Percentiles rank a stretch among this genome's conserved stretches.
These are phyloP conservation scores for Bryoglossum gracile DNA, from an alignment of 495 filamentous ascomycete genomes.

Conservation along the genomic window DNA sequence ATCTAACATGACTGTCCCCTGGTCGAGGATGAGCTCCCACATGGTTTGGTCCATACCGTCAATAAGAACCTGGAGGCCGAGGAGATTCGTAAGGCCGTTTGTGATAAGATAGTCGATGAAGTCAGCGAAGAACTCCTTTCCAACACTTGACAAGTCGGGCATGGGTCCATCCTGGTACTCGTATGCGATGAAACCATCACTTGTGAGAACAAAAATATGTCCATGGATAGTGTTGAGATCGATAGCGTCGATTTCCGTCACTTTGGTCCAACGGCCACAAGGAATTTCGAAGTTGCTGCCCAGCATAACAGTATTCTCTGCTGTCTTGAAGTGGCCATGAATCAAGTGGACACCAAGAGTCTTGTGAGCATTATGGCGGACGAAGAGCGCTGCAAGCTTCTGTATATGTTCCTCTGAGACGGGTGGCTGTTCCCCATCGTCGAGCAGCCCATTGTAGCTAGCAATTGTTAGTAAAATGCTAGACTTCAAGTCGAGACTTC, in stretches of 20 bases:
- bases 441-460: slow-evolving; percentile 10
- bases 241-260: slow-evolving; percentile 4
- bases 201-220: slow-evolving; percentile 13
- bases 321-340: slow-evolving; percentile 6
- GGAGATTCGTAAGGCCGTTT: slow-evolving; percentile 4
- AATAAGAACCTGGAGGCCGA: slow-evolving; percentile 8
- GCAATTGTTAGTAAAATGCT: slow-evolving; percentile 2
- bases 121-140: slow-evolving; percentile 4
- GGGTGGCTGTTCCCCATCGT: slow-evolving; percentile 6
- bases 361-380: slow-evolving; percentile 6
- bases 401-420: slow-evolving; percentile 10
- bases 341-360: slow-evolving; percentile 11
- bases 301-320: slow-evolving; percentile 6
- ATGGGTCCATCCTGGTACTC: slow-evolving; percentile 11
- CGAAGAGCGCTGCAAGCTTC: slow-evolving; percentile 12
- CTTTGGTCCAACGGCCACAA: slow-evolving; percentile 4
- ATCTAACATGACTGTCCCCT: slow-evolving; percentile 9
- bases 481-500: slow-evolving; percentile 2
- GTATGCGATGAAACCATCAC: slow-evolving; percentile 12
- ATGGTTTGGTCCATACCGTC: neutral
- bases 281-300: slow-evolving; percentile 9
- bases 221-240: slow-evolving; percentile 6
- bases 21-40: slow-evolving; percentile 4
- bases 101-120: slow-evolving; percentile 8
- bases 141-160: slow-evolving; percentile 10